Evolutionary conservation across 345 rosid species (phyloP).

Genomic region (Abelmoschus esculentus): DNA sequence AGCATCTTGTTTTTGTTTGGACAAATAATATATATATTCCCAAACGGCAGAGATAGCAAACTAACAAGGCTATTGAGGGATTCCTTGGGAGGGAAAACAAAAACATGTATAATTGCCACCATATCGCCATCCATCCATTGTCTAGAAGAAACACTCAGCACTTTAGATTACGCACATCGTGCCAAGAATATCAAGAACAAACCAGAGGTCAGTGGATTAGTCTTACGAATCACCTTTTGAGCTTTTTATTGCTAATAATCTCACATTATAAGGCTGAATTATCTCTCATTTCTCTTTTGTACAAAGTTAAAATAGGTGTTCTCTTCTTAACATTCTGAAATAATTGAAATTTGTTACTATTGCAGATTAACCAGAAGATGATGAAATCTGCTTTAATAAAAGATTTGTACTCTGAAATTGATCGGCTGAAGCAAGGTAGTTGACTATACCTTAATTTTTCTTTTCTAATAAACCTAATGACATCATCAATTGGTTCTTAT

Average conservation of each 20-base stretch:
- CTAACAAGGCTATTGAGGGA: conserved; percentile 93
- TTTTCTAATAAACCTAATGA: background rate
- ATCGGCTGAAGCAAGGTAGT: conserved; percentile 90
- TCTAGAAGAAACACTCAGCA: conserved; percentile 96
- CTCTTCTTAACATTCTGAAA: conserved; percentile 10
- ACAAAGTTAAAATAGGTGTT: background rate
- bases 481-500: conserved; percentile 1
- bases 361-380: conserved; percentile 98
- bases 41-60: conserved; percentile 79
- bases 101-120: conserved; percentile 98
- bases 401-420: conserved; percentile 93
- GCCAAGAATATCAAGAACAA: conserved; percentile 98
- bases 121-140: conserved; percentile 86
- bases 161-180: conserved; percentile 93
- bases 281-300: background rate
- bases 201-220: conserved; percentile 63
- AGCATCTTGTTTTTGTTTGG: conserved; percentile 4
- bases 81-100: conserved; percentile 96
- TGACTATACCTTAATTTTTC: conserved; percentile 11
- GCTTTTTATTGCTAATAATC: conserved; percentile 8
- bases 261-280: conserved; percentile 9
- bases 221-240: background rate
- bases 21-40: conserved; percentile 16
- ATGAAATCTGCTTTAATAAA: conserved; percentile 97
- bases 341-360: conserved; percentile 13